Conservation (phyloP, 2,329 filamentous ascomycete species). For the Fonsecaea multimorphosa region DNA sequence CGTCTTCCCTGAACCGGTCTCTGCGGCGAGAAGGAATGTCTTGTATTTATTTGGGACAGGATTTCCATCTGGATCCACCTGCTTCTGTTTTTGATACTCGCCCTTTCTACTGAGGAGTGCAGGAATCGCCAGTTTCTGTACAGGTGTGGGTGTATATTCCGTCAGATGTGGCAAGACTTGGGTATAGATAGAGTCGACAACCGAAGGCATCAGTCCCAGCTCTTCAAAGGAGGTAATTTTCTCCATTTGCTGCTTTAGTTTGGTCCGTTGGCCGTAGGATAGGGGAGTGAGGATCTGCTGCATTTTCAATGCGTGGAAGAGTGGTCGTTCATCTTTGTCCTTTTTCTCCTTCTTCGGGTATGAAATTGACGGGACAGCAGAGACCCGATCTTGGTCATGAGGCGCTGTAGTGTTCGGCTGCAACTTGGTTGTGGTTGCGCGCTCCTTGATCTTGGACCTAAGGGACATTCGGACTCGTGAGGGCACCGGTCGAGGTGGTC, state of each 20-base stretch:
- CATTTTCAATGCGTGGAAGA: constrained; percentile 91
- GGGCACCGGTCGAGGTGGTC: constrained; percentile 22
- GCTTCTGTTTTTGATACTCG: constrained; percentile 40
- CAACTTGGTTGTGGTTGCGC: background rate
- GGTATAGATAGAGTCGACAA: constrained; percentile 72
- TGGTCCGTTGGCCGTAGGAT: constrained; percentile 72
- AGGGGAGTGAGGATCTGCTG: constrained; percentile 78
- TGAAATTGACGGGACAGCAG: background rate
- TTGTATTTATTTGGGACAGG: constrained; percentile 54
- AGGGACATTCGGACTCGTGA: constrained; percentile 25
- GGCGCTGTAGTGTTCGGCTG: background rate
- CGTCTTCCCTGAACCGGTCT: constrained; percentile 97
- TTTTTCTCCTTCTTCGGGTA: constrained; percentile 36
- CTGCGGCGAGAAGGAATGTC: constrained; percentile 84
- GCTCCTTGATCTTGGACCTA: constrained; percentile 23
- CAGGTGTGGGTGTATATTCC: constrained; percentile 81
- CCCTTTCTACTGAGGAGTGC: constrained; percentile 64
- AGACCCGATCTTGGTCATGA: background rate
- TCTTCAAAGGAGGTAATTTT: constrained; percentile 79
- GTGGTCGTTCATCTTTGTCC: constrained; percentile 55
- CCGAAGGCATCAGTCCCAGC: constrained; percentile 73
- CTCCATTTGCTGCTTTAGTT: constrained; percentile 66
- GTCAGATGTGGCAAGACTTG: constrained; percentile 77
- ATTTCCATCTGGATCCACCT: constrained; percentile 44
- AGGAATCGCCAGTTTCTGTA: constrained; percentile 88